Evolutionary conservation across 495 filamentous ascomycete genomes (phyloP).

Genomic region (Penicillium daleae): DNA sequence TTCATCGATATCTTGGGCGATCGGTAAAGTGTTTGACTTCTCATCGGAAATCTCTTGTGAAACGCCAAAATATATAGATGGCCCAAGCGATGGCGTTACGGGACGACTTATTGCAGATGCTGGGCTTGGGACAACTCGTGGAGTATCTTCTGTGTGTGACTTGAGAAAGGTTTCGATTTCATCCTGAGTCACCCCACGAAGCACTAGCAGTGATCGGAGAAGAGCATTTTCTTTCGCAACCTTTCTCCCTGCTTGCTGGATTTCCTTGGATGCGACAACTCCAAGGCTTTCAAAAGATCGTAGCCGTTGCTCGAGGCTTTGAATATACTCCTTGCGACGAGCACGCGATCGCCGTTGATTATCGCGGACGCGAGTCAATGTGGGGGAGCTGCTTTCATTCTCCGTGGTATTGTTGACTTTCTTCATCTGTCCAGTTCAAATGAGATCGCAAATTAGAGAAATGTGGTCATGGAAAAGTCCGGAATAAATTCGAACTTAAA

Average conservation of each 20-base stretch:
- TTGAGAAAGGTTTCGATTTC: slow-evolving; percentile 20
- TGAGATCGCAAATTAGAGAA: neutral
- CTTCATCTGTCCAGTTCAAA: neutral
- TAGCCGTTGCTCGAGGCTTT: slow-evolving; percentile 63
- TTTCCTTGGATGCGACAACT: slow-evolving; percentile 59
- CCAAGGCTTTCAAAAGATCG: slow-evolving; percentile 59
- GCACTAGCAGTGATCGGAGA: slow-evolving; percentile 53
- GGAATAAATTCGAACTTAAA: neutral
- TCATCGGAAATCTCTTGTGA: neutral
- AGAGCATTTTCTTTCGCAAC: slow-evolving; percentile 67
- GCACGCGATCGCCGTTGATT: slow-evolving; percentile 76
- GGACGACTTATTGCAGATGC: slow-evolving; percentile 5
- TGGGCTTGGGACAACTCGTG: neutral
- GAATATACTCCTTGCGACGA: slow-evolving; percentile 69
- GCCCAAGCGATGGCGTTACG: neutral
- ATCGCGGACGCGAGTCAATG: slow-evolving; percentile 47
- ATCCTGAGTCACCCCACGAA: slow-evolving; percentile 19
- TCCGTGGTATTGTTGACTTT: neutral
- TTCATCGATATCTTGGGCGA: neutral
- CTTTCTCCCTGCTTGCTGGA: slow-evolving; percentile 66
- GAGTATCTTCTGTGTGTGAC: slow-evolving; percentile 15
- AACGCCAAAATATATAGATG: neutral
- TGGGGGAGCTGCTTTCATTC: neutral
- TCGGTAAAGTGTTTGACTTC: neutral
- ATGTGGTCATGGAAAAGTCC: neutral